A percentile compares a stretch with the other conserved stretches of the same genome.
Conservation (phyloP, 331 rosid species). For the Arachis monticola region DNA sequence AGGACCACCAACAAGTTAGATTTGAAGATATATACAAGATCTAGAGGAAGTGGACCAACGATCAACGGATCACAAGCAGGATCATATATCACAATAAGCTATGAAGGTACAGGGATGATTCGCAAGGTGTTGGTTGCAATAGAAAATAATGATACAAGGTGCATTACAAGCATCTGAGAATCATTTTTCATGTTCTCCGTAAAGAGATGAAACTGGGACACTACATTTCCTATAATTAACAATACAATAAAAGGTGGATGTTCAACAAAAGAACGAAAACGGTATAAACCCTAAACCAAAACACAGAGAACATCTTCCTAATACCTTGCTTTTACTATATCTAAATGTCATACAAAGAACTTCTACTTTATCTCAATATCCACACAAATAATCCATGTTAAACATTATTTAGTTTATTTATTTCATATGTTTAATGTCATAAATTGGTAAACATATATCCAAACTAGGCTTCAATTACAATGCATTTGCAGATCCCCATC, state of each 20-base stretch:
- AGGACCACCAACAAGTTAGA: too few species aligned
- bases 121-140: too few species aligned
- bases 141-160: too few species aligned
- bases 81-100: too few species aligned
- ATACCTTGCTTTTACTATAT: not conserved
- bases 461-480: not conserved
- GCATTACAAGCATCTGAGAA: not conserved
- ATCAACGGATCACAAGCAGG: too few species aligned
- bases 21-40: too few species aligned
- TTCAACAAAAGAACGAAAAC: too few species aligned
- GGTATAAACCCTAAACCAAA: not conserved
- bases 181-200: not conserved
- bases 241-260: not conserved
- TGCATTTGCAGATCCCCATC: not conserved
- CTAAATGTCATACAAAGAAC: not conserved
- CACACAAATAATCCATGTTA: not conserved
- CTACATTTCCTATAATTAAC: not conserved
- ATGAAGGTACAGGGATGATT: too few species aligned
- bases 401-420: not conserved
- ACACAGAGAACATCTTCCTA: not conserved
- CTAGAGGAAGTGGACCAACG: too few species aligned
- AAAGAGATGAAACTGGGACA: not conserved
- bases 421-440: not conserved
- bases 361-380: not conserved
- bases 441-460: not conserved